Evolutionary conservation across 176 grass and related monocot genomes (phyloP).

Genomic region (Melocanna baccifera): DNA sequence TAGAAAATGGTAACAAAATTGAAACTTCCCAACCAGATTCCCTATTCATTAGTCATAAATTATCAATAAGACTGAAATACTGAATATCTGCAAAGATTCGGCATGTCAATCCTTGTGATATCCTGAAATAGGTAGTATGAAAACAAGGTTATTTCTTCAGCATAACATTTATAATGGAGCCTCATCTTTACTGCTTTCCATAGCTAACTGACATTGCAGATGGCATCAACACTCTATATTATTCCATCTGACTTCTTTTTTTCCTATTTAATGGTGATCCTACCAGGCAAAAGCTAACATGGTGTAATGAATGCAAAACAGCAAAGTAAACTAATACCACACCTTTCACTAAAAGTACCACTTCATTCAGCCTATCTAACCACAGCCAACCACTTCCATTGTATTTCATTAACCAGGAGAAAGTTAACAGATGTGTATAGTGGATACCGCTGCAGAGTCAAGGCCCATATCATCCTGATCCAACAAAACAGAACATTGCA

Average conservation of each 20-base stretch:
- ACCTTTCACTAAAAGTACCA: background rate
- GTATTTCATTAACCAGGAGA: background rate
- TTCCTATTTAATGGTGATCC: background rate
- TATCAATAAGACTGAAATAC: background rate
- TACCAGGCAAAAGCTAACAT: background rate
- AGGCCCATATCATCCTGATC: background rate
- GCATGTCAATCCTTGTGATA: background rate
- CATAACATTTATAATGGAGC: background rate
- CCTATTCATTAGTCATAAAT: background rate
- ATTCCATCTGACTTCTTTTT: background rate
- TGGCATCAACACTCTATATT: background rate
- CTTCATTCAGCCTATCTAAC: too few relatives aligned
- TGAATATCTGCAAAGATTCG: background rate
- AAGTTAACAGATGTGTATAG: background rate
- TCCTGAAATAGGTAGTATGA: background rate
- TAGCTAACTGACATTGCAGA: too few relatives aligned
- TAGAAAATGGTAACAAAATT: background rate
- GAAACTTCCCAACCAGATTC: background rate
- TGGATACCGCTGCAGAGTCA: background rate
- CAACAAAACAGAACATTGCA: constrained; percentile 1
- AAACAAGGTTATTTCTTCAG: background rate
- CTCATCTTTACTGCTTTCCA: background rate
- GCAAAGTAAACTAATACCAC: background rate
- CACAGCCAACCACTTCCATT: background rate
- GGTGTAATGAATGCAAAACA: background rate